Evolutionary conservation across 768 basidiomycete species (phyloP).

Genomic region (Lactarius evosmus): DNA sequence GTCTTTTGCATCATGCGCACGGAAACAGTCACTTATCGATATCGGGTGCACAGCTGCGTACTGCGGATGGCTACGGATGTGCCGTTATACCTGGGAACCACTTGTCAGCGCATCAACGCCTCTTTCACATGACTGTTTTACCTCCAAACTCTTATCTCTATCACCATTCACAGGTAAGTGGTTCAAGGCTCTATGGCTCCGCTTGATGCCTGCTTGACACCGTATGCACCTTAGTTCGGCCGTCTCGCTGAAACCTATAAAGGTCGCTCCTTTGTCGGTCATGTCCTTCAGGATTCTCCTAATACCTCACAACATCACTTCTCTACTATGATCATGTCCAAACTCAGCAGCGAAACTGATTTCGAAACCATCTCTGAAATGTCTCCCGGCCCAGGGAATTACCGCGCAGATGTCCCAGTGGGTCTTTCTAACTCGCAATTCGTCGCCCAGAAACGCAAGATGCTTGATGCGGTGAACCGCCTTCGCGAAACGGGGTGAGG

Average conservation of each 20-base stretch:
- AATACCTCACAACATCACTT: not conserved
- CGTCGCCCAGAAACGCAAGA: slow-evolving; percentile 41
- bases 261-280: not conserved
- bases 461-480: slow-evolving; percentile 58
- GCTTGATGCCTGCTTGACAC: not conserved
- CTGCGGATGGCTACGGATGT: slow-evolving; percentile 13
- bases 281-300: not conserved
- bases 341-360: not conserved
- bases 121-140: not conserved
- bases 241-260: not conserved
- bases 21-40: not conserved
- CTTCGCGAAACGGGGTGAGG: slow-evolving; percentile 59
- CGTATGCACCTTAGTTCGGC: not conserved
- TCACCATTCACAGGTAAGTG: not conserved
- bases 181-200: not conserved
- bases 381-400: slow-evolving; percentile 23
- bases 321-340: not conserved
- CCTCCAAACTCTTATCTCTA: not conserved
- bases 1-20: not conserved
- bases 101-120: not conserved
- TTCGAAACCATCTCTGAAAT: not conserved
- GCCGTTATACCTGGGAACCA: not conserved
- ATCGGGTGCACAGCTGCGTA: not conserved
- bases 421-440: slow-evolving; percentile 50
- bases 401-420: slow-evolving; percentile 33